Base-by-base conservation (phyloP, 305 asterid genomes). In the Stenogyne calaminthoides region DNA sequence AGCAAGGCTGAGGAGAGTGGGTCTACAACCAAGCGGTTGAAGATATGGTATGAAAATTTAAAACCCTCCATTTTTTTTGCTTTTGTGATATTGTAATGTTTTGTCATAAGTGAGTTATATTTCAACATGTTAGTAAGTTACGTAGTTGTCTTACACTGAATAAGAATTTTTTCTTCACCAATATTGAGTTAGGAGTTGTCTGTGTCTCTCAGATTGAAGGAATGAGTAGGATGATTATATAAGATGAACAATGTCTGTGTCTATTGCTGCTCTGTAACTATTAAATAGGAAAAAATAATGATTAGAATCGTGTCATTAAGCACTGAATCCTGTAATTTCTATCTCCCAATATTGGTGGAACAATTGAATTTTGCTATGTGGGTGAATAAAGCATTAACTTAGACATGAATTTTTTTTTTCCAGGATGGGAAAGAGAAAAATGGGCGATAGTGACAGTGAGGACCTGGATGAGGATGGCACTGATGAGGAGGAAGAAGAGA, bases 371-470 rank as follows among this genome's bases (percentile, higher is more conserved):
- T 55, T n/a, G 6, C 64, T 67, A 5, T 68, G 32, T n/a, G 72
- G 46, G 19, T 66, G 25, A 15, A 27, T 78, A 47, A 6, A 12
- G 64, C 58, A 27, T 34, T 73, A 51, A 27, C 42, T 55, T 58
- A 60, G 7, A 18, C 55, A 15, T 67, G 9, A 40, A 22, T 14
- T 15, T 14, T 37, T 18, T 37, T 63, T 77, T 81, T 60, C 12
- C 76, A 95, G 99, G 99, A 37, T 77, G 80, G 98, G 99, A 67
- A 95, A 92, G 93, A 85, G 89, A 79, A 86, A 77, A 77, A 7
- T 90, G 66, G 91, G 71, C 12, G 96, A 87, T 42, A 88, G 93
- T 73, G 97, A 94, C 78, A 85, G 93, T 40, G 99, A 92, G 63
- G 91, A 86, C 58, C 62, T 68, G 73, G 96, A 86, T 54, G 89